Percentiles rank a stretch among this genome's conserved stretches.
Conservation (phyloP, 1,284 basidiomycete genomes). For the Trichosporon sp. region DNA sequence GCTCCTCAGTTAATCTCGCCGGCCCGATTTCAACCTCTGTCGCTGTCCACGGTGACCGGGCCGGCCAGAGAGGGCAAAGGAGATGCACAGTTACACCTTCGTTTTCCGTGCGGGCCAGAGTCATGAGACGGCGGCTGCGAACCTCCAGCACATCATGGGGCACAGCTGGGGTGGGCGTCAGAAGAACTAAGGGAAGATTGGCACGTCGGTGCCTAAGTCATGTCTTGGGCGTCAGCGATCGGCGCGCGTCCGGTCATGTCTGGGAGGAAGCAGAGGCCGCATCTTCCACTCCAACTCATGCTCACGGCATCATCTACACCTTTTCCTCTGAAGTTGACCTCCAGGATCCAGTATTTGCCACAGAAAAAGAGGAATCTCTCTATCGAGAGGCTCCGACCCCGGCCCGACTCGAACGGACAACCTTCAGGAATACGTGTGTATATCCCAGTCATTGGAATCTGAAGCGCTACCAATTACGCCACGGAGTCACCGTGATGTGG, state of each 20-base stretch:
- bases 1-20: background rate
- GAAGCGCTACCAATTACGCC: constrained; percentile 20
- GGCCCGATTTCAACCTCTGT: background rate
- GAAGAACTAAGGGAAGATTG: background rate
- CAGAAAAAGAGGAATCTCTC: constrained; percentile 19
- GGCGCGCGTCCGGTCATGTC: background rate
- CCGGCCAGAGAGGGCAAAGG: too few relatives aligned
- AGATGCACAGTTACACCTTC: too few relatives aligned
- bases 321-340: background rate
- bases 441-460: constrained; percentile 21
- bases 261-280: background rate
- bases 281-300: background rate
- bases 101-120: too few relatives aligned
- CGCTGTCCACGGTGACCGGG: too few relatives aligned
- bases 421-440: constrained; percentile 19
- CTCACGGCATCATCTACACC: background rate
- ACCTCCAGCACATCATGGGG: too few relatives aligned
- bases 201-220: background rate
- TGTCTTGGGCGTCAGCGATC: background rate
- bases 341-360: too few relatives aligned
- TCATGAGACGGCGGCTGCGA: background rate
- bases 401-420: constrained; percentile 20
- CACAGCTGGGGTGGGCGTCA: background rate
- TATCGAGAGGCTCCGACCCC: constrained; percentile 20
- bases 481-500: constrained; percentile 17